Evolutionary conservation across 768 basidiomycete genomes (phyloP).

Genomic region (Suillus lakei): DNA sequence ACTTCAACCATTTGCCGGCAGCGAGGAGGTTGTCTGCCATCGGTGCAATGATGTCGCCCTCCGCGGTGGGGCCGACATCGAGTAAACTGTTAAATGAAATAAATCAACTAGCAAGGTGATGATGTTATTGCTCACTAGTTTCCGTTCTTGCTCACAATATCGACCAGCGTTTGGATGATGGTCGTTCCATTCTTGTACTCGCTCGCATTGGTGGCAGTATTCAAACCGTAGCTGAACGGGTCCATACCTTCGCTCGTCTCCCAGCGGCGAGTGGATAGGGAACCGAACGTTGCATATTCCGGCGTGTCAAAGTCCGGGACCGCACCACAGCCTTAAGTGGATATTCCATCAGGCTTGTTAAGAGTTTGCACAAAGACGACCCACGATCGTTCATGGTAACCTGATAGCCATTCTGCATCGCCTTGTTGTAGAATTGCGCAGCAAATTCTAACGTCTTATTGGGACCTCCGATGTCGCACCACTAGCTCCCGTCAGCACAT

Average conservation of each 20-base stretch:
- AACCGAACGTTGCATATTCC: constrained; percentile 54
- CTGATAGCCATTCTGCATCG: constrained; percentile 45
- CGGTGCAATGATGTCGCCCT: constrained; percentile 55
- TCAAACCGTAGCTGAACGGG: constrained; percentile 54
- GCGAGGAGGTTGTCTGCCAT: constrained; percentile 52
- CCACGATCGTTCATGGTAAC: constrained; percentile 51
- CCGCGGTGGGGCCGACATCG: constrained; percentile 58
- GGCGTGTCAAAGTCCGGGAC: constrained; percentile 61
- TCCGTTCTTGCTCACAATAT: constrained; percentile 66
- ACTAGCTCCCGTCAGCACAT: constrained; percentile 34
- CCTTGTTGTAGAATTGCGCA: constrained; percentile 49
- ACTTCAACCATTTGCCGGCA: constrained; percentile 56
- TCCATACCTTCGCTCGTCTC: constrained; percentile 66
- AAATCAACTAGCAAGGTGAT: background rate
- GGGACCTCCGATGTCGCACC: constrained; percentile 63
- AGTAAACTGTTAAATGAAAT: constrained; percentile 41
- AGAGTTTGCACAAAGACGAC: constrained; percentile 15
- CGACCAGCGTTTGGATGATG: constrained; percentile 55
- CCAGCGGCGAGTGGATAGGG: constrained; percentile 54
- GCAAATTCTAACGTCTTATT: constrained; percentile 51
- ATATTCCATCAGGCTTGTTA: background rate
- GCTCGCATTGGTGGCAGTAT: constrained; percentile 44
- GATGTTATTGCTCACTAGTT: constrained; percentile 49
- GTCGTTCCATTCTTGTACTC: constrained; percentile 54
- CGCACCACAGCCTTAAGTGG: constrained; percentile 47